These are phyloP conservation scores for Sporisorium scitamineum DNA, from an alignment of 1,284 basidiomycete genomes.

Conservation along the genomic window DNA sequence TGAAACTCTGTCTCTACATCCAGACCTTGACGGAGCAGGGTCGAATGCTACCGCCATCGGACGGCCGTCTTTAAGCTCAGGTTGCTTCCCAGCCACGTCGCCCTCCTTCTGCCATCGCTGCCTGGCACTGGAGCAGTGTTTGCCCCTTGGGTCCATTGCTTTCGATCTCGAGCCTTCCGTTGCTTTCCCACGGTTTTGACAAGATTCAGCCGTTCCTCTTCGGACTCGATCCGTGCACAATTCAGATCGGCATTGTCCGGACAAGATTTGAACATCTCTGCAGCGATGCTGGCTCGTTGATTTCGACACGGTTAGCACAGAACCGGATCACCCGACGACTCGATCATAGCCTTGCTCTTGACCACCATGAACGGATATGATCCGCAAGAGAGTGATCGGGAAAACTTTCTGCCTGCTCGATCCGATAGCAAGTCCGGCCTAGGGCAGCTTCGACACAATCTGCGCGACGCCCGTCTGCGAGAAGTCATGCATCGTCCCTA, in stretches of 20 bases:
- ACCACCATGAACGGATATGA: constrained; percentile 10
- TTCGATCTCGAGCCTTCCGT: background rate
- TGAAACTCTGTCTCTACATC: background rate
- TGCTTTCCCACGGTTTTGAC: constrained; percentile 4
- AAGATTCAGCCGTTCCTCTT: background rate
- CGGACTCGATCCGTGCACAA: background rate
- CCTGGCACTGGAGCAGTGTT: background rate
- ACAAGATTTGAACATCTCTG: constrained; percentile 16
- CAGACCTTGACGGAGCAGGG: constrained; percentile 4
- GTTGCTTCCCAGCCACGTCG: background rate
- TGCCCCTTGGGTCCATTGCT: constrained; percentile 4
- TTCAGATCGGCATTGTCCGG: background rate
- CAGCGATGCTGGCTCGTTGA: background rate
- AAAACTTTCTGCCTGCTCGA: background rate
- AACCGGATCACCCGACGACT: background rate
- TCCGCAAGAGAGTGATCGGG: background rate
- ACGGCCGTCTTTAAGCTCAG: constrained; percentile 10
- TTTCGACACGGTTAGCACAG: background rate
- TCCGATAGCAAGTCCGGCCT: background rate
- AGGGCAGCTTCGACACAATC: constrained; percentile 23
- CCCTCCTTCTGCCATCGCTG: background rate
- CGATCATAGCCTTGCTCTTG: background rate
- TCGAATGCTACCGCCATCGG: constrained; percentile 9
- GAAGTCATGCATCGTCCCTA: constrained; percentile 33
- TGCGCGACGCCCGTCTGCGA: constrained; percentile 18